Evolutionary conservation across 2,329 filamentous ascomycete genomes (phyloP), one percentile per base, ranked within the genome.

Genomic region (Coniella vitis): DNA sequence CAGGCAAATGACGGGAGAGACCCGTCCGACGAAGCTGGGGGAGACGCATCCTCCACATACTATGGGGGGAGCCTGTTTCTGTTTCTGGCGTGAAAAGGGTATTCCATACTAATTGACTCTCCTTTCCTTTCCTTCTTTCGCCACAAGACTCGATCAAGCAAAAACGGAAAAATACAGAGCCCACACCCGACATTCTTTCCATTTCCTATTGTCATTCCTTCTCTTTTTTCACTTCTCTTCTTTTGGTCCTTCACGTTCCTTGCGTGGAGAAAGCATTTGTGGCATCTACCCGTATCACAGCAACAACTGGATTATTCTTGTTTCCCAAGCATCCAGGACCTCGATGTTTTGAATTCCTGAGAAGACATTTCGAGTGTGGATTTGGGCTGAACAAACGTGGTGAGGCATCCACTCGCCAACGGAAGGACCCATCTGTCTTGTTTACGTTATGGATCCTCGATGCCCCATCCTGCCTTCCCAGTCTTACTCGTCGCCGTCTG

Each of bases 381-480:
- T n/a, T 54, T 48, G 49, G 38, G 36, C 21, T 35, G 40, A 29
- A 29, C 25, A 29, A 29, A 5, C 25, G 25, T 29, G 25, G 25
- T 29, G 25, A 29, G 25, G 5, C 5, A 5, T 29, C 25, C 5
- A 29, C 5, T 29, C 25, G 25, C 25, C 25, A 29, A 29, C 25
- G 10, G 25, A 29, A 29, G 25, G 25, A 29, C 25, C 25, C 25
- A 29, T 10, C 25, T 29, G 51, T 54, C 56, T 55, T 54, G n/a
- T 29, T 35, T 32, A 38, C 34, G 60, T 57, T 51, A 71, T 71
- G 68, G 65, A 71, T 53, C 59, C 66, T 32, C 60, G 64, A 56
- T 68, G 71, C 55, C 70, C 73, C 37, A 67, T 76, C 54, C 64
- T 77, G 55, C 68, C 74, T 43, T 73, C 72, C 45, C 74, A 78